These are phyloP conservation scores for Polyporus arcularius DNA, from an alignment of 768 basidiomycete genomes.

Conservation along the genomic window DNA sequence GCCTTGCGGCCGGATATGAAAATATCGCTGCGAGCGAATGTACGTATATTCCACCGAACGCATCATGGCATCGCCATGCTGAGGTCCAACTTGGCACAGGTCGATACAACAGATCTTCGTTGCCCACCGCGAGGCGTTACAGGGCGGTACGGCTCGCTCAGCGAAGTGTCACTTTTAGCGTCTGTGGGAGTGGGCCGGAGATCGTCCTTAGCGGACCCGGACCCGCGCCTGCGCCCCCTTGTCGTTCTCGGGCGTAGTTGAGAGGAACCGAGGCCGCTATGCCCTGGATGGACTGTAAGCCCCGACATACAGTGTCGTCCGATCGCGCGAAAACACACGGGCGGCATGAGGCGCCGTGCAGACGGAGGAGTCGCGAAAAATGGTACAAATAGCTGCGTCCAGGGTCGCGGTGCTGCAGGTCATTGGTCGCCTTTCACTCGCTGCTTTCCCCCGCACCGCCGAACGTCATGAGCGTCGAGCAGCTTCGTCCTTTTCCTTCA, in stretches of 20 bases:
- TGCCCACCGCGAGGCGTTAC: background rate
- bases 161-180: background rate
- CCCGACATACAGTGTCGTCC: background rate
- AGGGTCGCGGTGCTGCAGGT: background rate
- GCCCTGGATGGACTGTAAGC: background rate
- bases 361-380: background rate
- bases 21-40: background rate
- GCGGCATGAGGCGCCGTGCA: background rate
- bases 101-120: background rate
- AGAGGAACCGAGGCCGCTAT: constrained; percentile 1
- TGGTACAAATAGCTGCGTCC: constrained; percentile 9
- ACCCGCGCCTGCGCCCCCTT: background rate
- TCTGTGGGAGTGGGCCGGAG: background rate
- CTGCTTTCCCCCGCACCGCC: background rate
- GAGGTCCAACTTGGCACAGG: background rate
- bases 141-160: background rate
- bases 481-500: constrained; percentile 33
- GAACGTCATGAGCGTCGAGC: constrained; percentile 27
- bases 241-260: background rate
- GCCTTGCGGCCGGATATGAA: background rate
- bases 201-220: too few species aligned
- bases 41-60: background rate
- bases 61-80: background rate
- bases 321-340: background rate
- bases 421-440: background rate